A percentile compares a stretch with the other conserved stretches of the same genome.
These are phyloP conservation scores for Penicillium sclerotigenum DNA, from an alignment of 2,329 filamentous ascomycete species.

Conservation along the genomic window DNA sequence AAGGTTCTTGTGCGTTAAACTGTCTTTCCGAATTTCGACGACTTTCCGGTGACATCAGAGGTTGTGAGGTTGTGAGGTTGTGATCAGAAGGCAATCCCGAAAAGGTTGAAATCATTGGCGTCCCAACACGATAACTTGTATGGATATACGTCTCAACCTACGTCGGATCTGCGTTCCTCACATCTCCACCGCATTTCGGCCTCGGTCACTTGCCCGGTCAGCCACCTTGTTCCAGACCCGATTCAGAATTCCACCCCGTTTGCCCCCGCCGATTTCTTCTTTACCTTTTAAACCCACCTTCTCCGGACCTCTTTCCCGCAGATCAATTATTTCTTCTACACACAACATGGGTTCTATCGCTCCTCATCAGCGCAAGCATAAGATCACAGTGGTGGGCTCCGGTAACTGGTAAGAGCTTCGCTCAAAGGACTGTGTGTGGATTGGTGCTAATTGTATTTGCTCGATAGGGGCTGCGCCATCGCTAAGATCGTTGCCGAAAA, in stretches of 20 bases:
- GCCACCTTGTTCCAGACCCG: constrained; percentile 22
- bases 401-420: constrained; percentile 73
- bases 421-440: constrained; percentile 34
- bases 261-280: constrained; percentile 18
- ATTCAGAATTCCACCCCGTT: constrained; percentile 16
- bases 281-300: constrained; percentile 19
- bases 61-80: too few species aligned
- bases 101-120: constrained; percentile 12
- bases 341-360: constrained; percentile 34
- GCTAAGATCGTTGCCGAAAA: constrained; percentile 97
- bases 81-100: constrained; percentile 8
- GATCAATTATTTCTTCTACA: constrained; percentile 22
- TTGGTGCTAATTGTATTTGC: constrained; percentile 76
- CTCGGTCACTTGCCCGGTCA: constrained; percentile 30
- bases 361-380: constrained; percentile 38
- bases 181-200: constrained; percentile 21
- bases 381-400: constrained; percentile 77
- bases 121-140: constrained; percentile 6
- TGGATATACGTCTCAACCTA: constrained; percentile 19
- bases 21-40: background rate
- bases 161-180: constrained; percentile 26
- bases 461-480: constrained; percentile 85
- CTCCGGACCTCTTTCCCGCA: constrained; percentile 14
- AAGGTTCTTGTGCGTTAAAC: background rate
- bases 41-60: constrained; percentile 6